Conservation (phyloP, 2,329 filamentous ascomycete genomes). For the Zasmidium citrigriseum region DNA sequence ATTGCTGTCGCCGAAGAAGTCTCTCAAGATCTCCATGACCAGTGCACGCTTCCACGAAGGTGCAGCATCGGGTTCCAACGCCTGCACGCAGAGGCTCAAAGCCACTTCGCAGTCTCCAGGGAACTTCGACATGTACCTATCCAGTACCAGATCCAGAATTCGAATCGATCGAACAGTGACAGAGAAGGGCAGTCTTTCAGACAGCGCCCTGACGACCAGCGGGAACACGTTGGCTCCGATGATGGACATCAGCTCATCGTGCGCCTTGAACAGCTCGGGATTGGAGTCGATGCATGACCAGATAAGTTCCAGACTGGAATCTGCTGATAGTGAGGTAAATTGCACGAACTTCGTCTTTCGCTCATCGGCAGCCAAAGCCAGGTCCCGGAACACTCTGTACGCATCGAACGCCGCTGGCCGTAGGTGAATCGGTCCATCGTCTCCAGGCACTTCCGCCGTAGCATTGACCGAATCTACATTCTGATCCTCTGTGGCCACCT, state of each 20-base stretch:
- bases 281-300: slow-evolving; percentile 88
- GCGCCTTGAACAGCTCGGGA: slow-evolving; percentile 72
- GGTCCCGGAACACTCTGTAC: slow-evolving; percentile 82
- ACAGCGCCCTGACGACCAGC: slow-evolving; percentile 74
- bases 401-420: slow-evolving; percentile 81
- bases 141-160: slow-evolving; percentile 79
- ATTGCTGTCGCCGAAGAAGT: slow-evolving; percentile 78
- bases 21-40: slow-evolving; percentile 87
- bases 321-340: slow-evolving; percentile 74
- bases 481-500: slow-evolving; percentile 81
- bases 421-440: slow-evolving; percentile 66
- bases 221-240: slow-evolving; percentile 79
- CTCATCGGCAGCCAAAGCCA: slow-evolving; percentile 84
- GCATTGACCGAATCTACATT: slow-evolving; percentile 53
- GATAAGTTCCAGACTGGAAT: slow-evolving; percentile 87
- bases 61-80: slow-evolving; percentile 80
- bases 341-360: slow-evolving; percentile 80
- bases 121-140: slow-evolving; percentile 73
- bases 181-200: slow-evolving; percentile 76
- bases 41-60: slow-evolving; percentile 82
- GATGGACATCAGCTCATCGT: slow-evolving; percentile 79
- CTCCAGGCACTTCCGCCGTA: slow-evolving; percentile 67
- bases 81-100: slow-evolving; percentile 76
- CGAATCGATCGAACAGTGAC: slow-evolving; percentile 79
- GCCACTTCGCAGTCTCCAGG: slow-evolving; percentile 80